Evolutionary conservation across 257 asterid species (phyloP).

Genomic region (Scutellaria galericulata): DNA sequence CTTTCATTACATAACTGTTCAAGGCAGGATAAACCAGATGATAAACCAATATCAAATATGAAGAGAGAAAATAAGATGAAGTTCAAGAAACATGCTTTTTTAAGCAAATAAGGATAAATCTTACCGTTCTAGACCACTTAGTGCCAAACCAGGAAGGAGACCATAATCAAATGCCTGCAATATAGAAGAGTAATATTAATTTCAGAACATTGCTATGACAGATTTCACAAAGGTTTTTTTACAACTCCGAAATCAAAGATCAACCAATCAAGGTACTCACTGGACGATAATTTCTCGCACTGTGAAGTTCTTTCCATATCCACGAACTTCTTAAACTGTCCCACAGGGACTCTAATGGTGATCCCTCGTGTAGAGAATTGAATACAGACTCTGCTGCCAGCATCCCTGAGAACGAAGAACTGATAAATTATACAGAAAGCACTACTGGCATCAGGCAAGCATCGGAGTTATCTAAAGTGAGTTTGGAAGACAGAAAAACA

Average conservation of each 20-base stretch:
- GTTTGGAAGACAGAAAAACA: conserved; percentile 19
- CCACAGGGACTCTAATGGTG: conserved; percentile 74
- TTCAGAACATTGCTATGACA: neutral
- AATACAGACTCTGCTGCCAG: conserved; percentile 94
- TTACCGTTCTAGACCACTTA: conserved; percentile 90
- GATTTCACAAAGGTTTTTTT: neutral
- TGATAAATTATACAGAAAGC: conserved; percentile 5
- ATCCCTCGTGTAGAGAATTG: conserved; percentile 57
- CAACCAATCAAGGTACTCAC: conserved; percentile 53
- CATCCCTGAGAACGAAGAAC: conserved; percentile 64
- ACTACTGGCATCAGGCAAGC: conserved; percentile 13
- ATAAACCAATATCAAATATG: conserved; percentile 9
- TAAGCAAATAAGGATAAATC: conserved; percentile 35
- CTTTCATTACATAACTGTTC: conserved; percentile 79
- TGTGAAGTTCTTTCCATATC: conserved; percentile 90
- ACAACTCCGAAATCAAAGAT: neutral
- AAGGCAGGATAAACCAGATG: conserved; percentile 32
- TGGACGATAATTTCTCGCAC: conserved; percentile 94
- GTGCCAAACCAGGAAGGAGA: conserved; percentile 83
- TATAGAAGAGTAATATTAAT: conserved; percentile 28
- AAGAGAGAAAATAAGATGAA: conserved; percentile 12
- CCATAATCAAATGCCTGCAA: conserved; percentile 95
- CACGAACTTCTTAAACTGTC: conserved; percentile 79
- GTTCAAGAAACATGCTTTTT: conserved; percentile 8
- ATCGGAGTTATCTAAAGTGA: neutral